Conservation (phyloP, 176 grass and related monocot genomes). For the Avena sativa region DNA sequence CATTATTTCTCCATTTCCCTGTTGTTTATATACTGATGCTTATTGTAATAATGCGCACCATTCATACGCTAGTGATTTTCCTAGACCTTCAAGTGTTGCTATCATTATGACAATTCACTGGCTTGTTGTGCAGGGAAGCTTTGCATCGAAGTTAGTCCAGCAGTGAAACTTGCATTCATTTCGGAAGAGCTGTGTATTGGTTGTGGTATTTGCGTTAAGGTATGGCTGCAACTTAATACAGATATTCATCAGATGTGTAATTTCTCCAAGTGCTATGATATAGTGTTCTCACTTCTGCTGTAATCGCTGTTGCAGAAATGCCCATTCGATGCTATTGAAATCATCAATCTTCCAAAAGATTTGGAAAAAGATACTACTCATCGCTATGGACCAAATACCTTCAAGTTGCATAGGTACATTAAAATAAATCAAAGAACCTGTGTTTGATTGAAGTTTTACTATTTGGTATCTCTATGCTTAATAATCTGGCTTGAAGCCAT, state of each 20-base stretch:
- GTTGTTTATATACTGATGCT: not conserved
- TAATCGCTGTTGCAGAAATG: conserved; percentile 81
- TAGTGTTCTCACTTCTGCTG: not conserved
- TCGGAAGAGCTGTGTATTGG: conserved; percentile 98
- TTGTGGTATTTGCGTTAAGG: conserved; percentile 98
- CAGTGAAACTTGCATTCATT: conserved; percentile 82
- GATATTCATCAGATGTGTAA: conserved; percentile 14
- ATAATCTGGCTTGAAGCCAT: conserved; percentile 13
- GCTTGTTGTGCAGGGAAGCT: conserved; percentile 69
- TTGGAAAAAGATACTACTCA: conserved; percentile 97
- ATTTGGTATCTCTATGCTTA: conserved; percentile 6
- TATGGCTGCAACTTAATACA: conserved; percentile 27
- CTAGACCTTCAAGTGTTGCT: not conserved
- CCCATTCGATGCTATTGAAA: conserved; percentile 97
- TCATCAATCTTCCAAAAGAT: conserved; percentile 96
- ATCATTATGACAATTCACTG: conserved; percentile 14
- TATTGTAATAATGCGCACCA: not conserved
- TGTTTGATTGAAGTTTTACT: conserved; percentile 14
- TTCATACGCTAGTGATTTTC: not conserved
- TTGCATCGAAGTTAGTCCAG: conserved; percentile 84
- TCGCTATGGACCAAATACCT: conserved; percentile 92
- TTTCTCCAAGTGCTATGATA: not conserved
- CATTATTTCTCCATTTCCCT: conserved; percentile 16
- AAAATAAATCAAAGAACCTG: not conserved
- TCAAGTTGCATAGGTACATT: conserved; percentile 88